A percentile compares a stretch with the other conserved stretches of the same genome.
Conservation (phyloP, 1,284 basidiomycete genomes). For the Cryptococcus sp. region DNA sequence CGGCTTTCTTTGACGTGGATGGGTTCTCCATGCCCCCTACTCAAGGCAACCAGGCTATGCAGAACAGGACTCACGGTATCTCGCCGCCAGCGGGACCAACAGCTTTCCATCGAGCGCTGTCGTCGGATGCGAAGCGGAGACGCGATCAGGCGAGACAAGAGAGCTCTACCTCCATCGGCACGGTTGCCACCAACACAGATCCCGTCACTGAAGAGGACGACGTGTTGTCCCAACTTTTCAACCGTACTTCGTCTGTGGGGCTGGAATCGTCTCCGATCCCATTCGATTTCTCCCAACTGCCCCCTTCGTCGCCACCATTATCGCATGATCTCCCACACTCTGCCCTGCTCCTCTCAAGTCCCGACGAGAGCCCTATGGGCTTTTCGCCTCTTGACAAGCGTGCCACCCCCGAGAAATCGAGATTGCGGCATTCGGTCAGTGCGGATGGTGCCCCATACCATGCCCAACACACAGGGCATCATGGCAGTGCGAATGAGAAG, state of each 20-base stretch:
- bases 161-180: constrained; percentile 4
- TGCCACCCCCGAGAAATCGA: constrained; percentile 10
- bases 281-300: constrained; percentile 47
- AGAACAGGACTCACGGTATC: constrained; percentile 6
- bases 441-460: background rate
- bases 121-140: constrained; percentile 8
- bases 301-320: constrained; percentile 43
- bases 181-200: constrained; percentile 6
- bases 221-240: constrained; percentile 39
- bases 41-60: background rate
- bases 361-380: constrained; percentile 18
- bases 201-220: constrained; percentile 34
- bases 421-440: constrained; percentile 15
- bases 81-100: constrained; percentile 14
- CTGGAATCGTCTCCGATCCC: constrained; percentile 21
- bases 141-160: constrained; percentile 1
- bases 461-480: background rate
- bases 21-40: constrained; percentile 31
- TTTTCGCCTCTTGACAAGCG: constrained; percentile 16
- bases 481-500: background rate
- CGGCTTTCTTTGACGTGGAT: constrained; percentile 46
- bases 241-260: constrained; percentile 37
- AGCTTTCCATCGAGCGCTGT: constrained; percentile 17
- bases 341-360: constrained; percentile 35
- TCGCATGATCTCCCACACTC: constrained; percentile 35